phyloP scores from a whole-genome alignment of 179 eudicot genomes.

The Silene noctiflora region DNA sequence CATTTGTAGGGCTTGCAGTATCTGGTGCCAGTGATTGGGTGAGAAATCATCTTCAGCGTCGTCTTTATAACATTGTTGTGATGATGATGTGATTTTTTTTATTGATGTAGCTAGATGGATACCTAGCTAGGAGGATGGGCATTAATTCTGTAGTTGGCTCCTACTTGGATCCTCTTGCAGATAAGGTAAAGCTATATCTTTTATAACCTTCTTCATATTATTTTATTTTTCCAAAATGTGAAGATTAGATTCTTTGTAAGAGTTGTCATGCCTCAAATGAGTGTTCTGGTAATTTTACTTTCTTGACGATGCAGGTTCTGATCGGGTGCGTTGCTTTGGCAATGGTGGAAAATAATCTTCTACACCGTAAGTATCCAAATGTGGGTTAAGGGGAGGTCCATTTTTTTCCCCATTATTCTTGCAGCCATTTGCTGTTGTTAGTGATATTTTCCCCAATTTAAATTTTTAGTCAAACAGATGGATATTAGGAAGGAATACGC shows the following conservation, averaged over 20 bases:
- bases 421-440: neutral
- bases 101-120: conserved; percentile 48
- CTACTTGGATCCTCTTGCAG: conserved; percentile 98
- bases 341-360: conserved; percentile 81
- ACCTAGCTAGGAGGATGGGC: conserved; percentile 80
- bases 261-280: neutral
- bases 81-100: conserved; percentile 16
- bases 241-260: neutral
- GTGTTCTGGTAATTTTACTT: neutral
- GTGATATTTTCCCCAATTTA: neutral
- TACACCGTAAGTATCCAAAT: conserved; percentile 64
- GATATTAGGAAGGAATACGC: neutral
- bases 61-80: neutral
- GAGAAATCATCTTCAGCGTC: conserved; percentile 23
- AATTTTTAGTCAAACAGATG: neutral
- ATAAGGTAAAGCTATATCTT: conserved; percentile 52
- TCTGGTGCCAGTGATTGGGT: conserved; percentile 98
- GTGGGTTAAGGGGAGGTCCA: conserved; percentile 3
- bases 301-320: conserved; percentile 53
- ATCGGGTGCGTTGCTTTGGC: conserved; percentile 92
- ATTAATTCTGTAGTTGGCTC: conserved; percentile 92
- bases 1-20: conserved; percentile 75
- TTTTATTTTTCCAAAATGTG: neutral
- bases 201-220: neutral
- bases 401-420: neutral